Conservation (phyloP, 768 basidiomycete species). For the Botryobasidium botryosum region DNA sequence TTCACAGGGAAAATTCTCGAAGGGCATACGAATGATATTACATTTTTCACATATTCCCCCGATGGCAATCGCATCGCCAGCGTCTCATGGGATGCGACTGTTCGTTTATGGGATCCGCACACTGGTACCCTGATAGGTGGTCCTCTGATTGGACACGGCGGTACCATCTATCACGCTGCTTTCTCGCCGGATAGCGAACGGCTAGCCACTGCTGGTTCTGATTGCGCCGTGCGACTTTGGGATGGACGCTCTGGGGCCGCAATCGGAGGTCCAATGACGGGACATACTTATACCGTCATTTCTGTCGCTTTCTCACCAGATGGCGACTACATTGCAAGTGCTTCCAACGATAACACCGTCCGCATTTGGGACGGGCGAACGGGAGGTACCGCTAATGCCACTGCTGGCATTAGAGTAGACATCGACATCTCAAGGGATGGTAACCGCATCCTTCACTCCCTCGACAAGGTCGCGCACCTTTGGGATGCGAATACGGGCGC, state of each 20-base stretch:
- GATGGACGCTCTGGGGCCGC: constrained; percentile 2
- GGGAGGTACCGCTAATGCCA: too few relatives aligned
- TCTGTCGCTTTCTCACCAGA: constrained; percentile 8
- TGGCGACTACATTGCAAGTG: constrained; percentile 1
- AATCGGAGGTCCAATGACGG: not conserved
- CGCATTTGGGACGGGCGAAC: constrained; percentile 3
- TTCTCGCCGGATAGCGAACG: constrained; percentile 6
- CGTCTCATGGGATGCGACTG: not conserved
- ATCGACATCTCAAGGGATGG: too few relatives aligned
- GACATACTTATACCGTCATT: constrained; percentile 3
- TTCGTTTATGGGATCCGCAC: not conserved
- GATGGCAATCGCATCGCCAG: not conserved
- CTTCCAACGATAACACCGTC: constrained; percentile 5
- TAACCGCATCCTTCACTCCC: too few relatives aligned
- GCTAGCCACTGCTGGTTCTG: constrained; percentile 6
- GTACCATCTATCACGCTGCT: not conserved
- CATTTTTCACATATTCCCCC: not conserved
- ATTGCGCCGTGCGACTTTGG: constrained; percentile 10
- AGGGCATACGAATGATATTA: not conserved
- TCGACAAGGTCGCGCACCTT: too few relatives aligned
- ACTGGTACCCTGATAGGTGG: not conserved
- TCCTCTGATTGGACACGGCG: constrained; percentile 4
- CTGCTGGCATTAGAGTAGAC: too few relatives aligned
- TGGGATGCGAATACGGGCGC: too few relatives aligned
- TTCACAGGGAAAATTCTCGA: not conserved